A percentile compares a stretch with the other conserved stretches of the same genome.
These are phyloP conservation scores for Leishmania tropica DNA, from an alignment of 208 protist genomes.

Conservation along the genomic window DNA sequence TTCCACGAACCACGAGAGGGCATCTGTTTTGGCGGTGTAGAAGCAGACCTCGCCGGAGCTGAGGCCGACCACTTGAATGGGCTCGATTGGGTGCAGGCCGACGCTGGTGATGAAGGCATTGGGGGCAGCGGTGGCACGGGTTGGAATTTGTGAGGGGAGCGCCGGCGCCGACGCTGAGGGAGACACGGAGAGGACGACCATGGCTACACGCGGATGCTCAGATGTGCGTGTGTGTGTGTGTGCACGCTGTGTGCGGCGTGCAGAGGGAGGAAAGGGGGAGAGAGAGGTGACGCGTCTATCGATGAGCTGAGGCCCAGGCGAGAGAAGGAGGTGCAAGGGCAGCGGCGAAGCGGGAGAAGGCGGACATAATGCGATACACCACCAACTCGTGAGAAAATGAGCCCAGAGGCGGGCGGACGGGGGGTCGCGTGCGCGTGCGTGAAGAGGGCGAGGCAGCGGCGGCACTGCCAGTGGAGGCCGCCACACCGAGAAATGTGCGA, in stretches of 20 bases:
- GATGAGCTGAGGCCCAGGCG: neutral
- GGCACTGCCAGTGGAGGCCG: neutral
- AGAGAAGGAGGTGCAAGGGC: neutral
- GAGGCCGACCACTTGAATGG: slow-evolving; percentile 31
- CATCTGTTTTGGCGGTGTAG: slow-evolving; percentile 32
- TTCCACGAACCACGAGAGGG: slow-evolving; percentile 34
- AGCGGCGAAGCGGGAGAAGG: neutral
- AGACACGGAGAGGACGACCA: neutral
- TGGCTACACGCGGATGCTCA: neutral
- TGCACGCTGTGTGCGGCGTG: too few relatives aligned
- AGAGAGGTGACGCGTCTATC: neutral
- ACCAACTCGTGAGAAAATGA: too few relatives aligned
- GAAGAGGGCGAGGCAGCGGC: neutral
- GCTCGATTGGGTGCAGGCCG: slow-evolving; percentile 42
- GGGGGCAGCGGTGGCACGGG: neutral
- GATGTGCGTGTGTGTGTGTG: neutral
- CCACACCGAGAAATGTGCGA: neutral
- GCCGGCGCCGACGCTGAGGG: neutral
- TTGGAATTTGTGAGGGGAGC: neutral
- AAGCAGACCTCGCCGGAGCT: slow-evolving; percentile 37
- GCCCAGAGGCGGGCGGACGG: too few relatives aligned
- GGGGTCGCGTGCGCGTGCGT: too few relatives aligned
- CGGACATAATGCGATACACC: too few relatives aligned
- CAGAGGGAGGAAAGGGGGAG: neutral
- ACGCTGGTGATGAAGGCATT: slow-evolving; percentile 35